These are phyloP conservation scores for Knoxdaviesia proteae DNA, from an alignment of 2,329 filamentous ascomycete genomes.

Conservation along the genomic window DNA sequence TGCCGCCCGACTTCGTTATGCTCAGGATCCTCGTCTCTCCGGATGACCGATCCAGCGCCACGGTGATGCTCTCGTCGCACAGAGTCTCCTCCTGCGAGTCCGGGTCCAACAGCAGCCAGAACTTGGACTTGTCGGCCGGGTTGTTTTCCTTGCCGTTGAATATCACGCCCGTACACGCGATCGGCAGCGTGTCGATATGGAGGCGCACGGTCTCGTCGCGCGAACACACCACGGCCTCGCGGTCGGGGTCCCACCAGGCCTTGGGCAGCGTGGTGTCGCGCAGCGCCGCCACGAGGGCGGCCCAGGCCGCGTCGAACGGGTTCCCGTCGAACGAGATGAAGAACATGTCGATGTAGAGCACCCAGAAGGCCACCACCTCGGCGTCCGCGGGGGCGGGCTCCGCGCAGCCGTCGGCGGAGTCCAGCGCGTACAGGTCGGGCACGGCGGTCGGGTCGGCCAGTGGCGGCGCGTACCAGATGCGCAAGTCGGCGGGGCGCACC, in stretches of 20 bases:
- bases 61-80: slow-evolving; percentile 62
- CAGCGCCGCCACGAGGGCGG: slow-evolving; percentile 62
- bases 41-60: slow-evolving; percentile 49
- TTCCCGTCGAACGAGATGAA: slow-evolving; percentile 88
- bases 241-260: slow-evolving; percentile 68
- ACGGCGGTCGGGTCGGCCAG: slow-evolving; percentile 26
- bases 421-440: slow-evolving; percentile 15
- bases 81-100: slow-evolving; percentile 77
- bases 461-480: slow-evolving; percentile 38
- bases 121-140: slow-evolving; percentile 16
- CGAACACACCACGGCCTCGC: slow-evolving; percentile 59
- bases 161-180: slow-evolving; percentile 59
- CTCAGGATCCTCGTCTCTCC: slow-evolving; percentile 38
- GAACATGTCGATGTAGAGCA: slow-evolving; percentile 84
- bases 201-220: slow-evolving; percentile 33
- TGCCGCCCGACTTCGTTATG: slow-evolving; percentile 71
- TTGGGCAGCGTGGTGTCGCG: slow-evolving; percentile 55
- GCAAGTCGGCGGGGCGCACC: slow-evolving; percentile 44
- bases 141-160: slow-evolving; percentile 43
- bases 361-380: slow-evolving; percentile 73
- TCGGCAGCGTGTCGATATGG: slow-evolving; percentile 42
- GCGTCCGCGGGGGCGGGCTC: slow-evolving; percentile 14
- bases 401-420: slow-evolving; percentile 13
- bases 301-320: slow-evolving; percentile 80
- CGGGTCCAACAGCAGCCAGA: slow-evolving; percentile 71